These are phyloP conservation scores for Penicillium sp. DNA, from an alignment of 2,329 filamentous ascomycete genomes.

Conservation along the genomic window DNA sequence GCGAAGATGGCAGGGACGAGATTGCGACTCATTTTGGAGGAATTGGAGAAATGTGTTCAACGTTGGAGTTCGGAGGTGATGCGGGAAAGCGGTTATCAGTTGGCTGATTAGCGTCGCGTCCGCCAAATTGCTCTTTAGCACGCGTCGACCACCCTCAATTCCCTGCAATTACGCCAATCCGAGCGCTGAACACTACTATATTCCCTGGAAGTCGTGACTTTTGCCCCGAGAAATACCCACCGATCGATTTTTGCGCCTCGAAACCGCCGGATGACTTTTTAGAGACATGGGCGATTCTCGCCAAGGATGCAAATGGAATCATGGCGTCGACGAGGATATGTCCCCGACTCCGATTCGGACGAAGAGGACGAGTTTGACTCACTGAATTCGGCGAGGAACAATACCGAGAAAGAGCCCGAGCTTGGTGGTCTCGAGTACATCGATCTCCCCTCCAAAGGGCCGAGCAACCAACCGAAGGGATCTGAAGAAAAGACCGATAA, in stretches of 20 bases:
- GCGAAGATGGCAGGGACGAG: conserved; percentile 40
- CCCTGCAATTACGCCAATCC: background rate
- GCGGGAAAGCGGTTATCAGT: conserved; percentile 22
- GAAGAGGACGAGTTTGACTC: conserved; percentile 47
- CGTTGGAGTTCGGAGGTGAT: conserved; percentile 18
- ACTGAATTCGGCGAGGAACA: conserved; percentile 25
- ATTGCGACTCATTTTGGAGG: conserved; percentile 38
- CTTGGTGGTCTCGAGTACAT: conserved; percentile 22
- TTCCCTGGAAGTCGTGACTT: background rate
- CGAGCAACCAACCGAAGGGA: conserved; percentile 1
- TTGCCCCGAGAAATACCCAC: background rate
- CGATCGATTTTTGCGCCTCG: background rate
- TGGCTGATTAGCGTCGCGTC: conserved; percentile 27
- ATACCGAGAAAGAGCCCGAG: conserved; percentile 4
- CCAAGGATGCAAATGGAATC: conserved; percentile 45
- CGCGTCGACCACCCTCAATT: conserved; percentile 1
- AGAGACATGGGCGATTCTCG: conserved; percentile 40
- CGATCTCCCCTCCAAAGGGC: conserved; percentile 11
- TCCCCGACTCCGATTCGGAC: conserved; percentile 56
- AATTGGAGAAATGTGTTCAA: conserved; percentile 1
- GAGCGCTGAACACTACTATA: background rate
- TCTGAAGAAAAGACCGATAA: background rate
- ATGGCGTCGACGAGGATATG: conserved; percentile 55
- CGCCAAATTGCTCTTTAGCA: conserved; percentile 20
- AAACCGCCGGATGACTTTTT: conserved; percentile 28